Base-by-base conservation (phyloP, 495 filamentous ascomycete species). In the Penicillium dipodomyicola region DNA sequence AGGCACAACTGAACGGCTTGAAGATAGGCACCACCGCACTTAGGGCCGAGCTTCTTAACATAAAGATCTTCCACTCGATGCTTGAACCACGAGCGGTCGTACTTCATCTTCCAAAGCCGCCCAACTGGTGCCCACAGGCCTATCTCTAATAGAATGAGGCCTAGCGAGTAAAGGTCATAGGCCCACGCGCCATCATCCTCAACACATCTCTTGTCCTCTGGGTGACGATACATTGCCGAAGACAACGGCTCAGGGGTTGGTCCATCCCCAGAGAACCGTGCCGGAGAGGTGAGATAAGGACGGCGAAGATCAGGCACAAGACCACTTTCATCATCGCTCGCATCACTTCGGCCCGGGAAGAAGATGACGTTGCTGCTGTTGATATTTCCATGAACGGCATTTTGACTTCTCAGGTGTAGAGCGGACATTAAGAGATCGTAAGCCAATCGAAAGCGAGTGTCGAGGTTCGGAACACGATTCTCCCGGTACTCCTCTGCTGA, bases 81-180 rank as follows among this genome's bases (percentile, higher is more conserved):
- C 60, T 86, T 85, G 74, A 87, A 87, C 67, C 82, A 80, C n/a
- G 74, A 72, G 12, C 79, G 77, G 46, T 78, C 79, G 66, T 88
- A 88, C 62, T 85, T 86, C 62, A 80, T 69, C 62, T 88, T 88
- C 82, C 82, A 87, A 17, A 87, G 64, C 32, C 81, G 81, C 52
- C 81, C 80, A 37, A 96, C 77, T 3, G 88, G 85, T n/a, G 83
- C 85, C 92, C 92, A 97, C 1, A 96, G 77, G 25, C 92, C 92
- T 55, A 97, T 87, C 53, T 95, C 92, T 29, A 96, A 71, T 11
- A 97, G 76, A 12, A 96, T 77, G 62, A 96, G 81, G 35, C 90
- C 91, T 3, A 97, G 75, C 4, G 89, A 88, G 67, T 95, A 96
- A 0, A 96, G 78, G 63, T 97, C 92, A 61, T 91, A 85, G 1